Evolutionary conservation across 2,329 filamentous ascomycete genomes (phyloP).

Genomic region (Blumeria hordei): DNA sequence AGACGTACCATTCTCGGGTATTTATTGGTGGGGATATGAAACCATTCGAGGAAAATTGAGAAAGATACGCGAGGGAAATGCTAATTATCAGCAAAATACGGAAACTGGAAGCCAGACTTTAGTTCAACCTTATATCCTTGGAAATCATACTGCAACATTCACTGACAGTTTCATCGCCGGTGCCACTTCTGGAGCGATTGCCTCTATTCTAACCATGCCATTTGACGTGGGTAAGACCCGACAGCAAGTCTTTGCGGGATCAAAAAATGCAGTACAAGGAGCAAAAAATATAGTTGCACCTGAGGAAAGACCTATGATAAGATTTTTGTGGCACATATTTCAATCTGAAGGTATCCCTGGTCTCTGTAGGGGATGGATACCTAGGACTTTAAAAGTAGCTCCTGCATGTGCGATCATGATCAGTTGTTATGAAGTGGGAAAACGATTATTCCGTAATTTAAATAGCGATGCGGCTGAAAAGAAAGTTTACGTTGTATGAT

Average conservation of each 20-base stretch:
- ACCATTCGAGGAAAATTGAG: conserved; percentile 47
- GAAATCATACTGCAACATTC: conserved; percentile 56
- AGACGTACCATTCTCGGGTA: conserved; percentile 85
- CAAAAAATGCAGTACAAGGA: conserved; percentile 14
- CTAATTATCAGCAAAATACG: conserved; percentile 16
- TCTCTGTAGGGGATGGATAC: conserved; percentile 78
- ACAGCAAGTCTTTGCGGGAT: conserved; percentile 58
- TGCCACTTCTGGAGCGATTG: conserved; percentile 57
- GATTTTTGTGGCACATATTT: conserved; percentile 79
- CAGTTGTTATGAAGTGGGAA: conserved; percentile 88
- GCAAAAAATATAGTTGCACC: conserved; percentile 24
- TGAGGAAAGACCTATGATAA: conserved; percentile 55
- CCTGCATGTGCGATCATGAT: conserved; percentile 99
- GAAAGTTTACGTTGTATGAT: too few relatives aligned
- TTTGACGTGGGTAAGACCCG: conserved; percentile 97
- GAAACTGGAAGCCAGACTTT: conserved; percentile 18
- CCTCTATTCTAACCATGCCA: conserved; percentile 73
- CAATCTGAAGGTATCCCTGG: conserved; percentile 57
- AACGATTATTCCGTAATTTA: conserved; percentile 56
- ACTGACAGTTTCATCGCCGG: conserved; percentile 77
- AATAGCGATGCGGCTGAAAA: conserved; percentile 25
- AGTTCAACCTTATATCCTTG: conserved; percentile 29
- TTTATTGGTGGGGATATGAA: conserved; percentile 98
- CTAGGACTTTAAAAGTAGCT: conserved; percentile 78
- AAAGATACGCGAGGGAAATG: conserved; percentile 29